Conservation (phyloP, 257 asterid genomes). For the Linderniella brevidens region DNA sequence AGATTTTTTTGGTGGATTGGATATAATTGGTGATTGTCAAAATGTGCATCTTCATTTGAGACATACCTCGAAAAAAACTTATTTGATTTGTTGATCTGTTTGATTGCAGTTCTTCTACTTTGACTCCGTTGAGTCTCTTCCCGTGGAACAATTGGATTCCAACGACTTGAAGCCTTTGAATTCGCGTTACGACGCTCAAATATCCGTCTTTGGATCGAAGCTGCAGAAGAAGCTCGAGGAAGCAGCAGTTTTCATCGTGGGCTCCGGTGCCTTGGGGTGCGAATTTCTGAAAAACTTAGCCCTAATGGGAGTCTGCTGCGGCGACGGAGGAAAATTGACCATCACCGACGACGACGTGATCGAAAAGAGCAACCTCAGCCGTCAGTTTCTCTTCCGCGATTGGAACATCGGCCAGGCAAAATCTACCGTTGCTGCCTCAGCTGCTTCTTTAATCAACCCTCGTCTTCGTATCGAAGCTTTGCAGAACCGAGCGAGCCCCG, state of each 20-base stretch:
- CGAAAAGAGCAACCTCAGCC: constrained; percentile 37
- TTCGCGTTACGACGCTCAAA: constrained; percentile 38
- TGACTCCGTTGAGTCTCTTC: constrained; percentile 42
- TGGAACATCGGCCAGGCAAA: constrained; percentile 48
- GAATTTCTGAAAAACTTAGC: constrained; percentile 37
- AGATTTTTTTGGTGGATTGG: too few species aligned
- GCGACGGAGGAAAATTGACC: constrained; percentile 25
- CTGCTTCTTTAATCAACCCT: constrained; percentile 20
- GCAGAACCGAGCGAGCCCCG: constrained; percentile 15
- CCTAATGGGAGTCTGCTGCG: constrained; percentile 34
- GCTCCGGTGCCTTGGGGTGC: constrained; percentile 46
- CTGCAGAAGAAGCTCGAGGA: constrained; percentile 35
- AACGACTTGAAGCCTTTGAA: constrained; percentile 26
- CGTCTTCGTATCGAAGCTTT: neutral
- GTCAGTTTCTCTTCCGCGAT: constrained; percentile 39
- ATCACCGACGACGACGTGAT: constrained; percentile 41
- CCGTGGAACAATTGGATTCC: constrained; percentile 21
- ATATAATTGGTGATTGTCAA: too few species aligned
- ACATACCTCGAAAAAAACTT: constrained; percentile 1
- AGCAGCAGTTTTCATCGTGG: constrained; percentile 25
- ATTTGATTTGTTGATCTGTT: constrained; percentile 1
- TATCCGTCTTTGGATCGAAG: constrained; percentile 39
- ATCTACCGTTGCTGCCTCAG: constrained; percentile 39
- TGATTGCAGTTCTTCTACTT: constrained; percentile 33
- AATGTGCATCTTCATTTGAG: too few species aligned